Conservation (phyloP, 2,329 filamentous ascomycete genomes). For the Apiospora malaysiana region DNA sequence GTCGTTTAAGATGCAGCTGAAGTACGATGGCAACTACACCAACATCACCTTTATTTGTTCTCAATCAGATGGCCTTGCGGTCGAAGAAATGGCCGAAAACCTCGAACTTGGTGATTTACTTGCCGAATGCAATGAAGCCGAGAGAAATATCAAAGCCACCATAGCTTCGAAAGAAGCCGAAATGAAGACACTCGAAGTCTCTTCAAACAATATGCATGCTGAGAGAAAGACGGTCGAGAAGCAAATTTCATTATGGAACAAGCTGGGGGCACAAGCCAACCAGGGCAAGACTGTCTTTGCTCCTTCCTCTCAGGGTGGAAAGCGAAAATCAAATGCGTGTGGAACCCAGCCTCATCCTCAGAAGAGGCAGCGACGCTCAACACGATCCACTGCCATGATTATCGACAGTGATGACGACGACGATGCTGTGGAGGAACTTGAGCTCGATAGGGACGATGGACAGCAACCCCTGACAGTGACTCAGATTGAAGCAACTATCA, state of each 20-base stretch:
- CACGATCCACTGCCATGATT: neutral
- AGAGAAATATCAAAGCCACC: neutral
- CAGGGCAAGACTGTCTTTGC: neutral
- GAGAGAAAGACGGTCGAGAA: neutral
- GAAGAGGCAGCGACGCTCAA: neutral
- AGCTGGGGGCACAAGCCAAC: neutral
- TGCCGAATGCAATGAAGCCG: neutral
- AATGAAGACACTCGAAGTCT: no score
- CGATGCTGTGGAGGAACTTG: neutral
- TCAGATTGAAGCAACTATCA: neutral
- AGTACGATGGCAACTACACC: constrained; percentile 61
- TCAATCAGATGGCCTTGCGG: constrained; percentile 29
- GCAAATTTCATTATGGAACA: neutral
- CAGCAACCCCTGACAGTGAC: neutral
- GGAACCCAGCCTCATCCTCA: neutral
- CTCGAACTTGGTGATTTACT: constrained; percentile 41
- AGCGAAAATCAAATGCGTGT: neutral
- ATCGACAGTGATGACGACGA: neutral
- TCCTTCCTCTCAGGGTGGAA: neutral
- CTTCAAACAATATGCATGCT: neutral
- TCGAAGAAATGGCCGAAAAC: constrained; percentile 38
- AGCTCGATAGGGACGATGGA: neutral
- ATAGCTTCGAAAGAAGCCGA: neutral
- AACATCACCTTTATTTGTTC: constrained; percentile 57
- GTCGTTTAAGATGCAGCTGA: constrained; percentile 63